phyloP scores from a whole-genome alignment of 768 basidiomycete species.

The Scleroderma bovista region DNA sequence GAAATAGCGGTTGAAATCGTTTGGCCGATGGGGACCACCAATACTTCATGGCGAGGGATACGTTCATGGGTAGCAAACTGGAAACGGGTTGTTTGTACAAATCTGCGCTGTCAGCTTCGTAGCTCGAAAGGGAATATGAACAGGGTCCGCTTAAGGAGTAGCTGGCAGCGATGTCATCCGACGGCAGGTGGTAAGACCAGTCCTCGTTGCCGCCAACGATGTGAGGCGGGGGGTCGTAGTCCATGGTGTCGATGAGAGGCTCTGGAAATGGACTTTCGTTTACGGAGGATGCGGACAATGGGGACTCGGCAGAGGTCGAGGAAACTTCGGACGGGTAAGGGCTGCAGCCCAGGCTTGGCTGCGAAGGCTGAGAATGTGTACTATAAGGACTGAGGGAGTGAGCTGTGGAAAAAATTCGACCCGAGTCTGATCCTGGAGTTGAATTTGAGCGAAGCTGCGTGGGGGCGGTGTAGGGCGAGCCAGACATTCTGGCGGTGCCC shows the following conservation, averaged over 20 bases:
- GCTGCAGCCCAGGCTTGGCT: constrained; percentile 21
- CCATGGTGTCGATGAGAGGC: constrained; percentile 30
- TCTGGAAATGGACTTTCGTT: constrained; percentile 38
- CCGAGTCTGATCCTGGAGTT: constrained; percentile 9
- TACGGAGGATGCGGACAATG: constrained; percentile 36
- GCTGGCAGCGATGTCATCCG: constrained; percentile 18
- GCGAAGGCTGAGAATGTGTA: constrained; percentile 13
- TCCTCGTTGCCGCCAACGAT: constrained; percentile 22
- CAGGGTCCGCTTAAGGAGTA: constrained; percentile 20
- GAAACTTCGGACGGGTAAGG: constrained; percentile 35
- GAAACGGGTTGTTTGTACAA: constrained; percentile 30
- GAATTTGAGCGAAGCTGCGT: constrained; percentile 16
- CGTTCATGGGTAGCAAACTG: constrained; percentile 26
- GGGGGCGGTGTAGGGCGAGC: constrained; percentile 16
- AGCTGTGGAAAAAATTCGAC: constrained; percentile 15
- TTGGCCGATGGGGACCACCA: constrained; percentile 27
- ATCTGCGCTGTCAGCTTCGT: constrained; percentile 18
- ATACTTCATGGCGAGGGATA: constrained; percentile 29
- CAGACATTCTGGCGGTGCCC: constrained; percentile 18
- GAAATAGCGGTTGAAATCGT: constrained; percentile 33
- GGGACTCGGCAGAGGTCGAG: constrained; percentile 31
- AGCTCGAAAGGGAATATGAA: constrained; percentile 18
- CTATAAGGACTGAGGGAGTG: constrained; percentile 16
- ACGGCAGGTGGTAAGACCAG: constrained; percentile 20
- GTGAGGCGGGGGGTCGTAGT: constrained; percentile 21